A percentile compares a stretch with the other conserved stretches of the same genome.
Evolutionary conservation across 192 early-diverging fungal species (phyloP).

Genomic region (Coemansia sp.): DNA sequence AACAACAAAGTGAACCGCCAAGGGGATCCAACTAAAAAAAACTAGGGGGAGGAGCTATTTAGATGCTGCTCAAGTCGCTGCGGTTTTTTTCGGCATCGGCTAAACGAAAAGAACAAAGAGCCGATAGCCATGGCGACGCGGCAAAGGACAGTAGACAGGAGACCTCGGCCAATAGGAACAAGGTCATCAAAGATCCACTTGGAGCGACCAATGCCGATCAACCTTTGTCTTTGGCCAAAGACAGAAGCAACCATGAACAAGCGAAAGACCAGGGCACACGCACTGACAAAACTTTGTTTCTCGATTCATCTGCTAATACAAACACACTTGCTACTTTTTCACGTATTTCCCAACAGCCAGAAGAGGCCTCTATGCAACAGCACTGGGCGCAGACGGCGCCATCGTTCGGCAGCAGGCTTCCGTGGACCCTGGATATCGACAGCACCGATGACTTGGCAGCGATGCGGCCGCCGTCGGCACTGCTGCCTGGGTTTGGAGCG

Average conservation of each 20-base stretch:
- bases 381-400: not conserved
- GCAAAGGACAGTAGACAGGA: not conserved
- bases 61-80: slow-evolving; percentile 7
- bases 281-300: not conserved
- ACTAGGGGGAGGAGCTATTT: not conserved
- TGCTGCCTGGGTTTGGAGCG: not conserved
- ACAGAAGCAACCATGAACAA: not conserved
- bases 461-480: slow-evolving; percentile 33
- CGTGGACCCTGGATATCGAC: slow-evolving; percentile 4
- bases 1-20: not conserved
- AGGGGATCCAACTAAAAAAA: not conserved
- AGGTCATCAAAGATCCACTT: not conserved
- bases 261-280: not conserved
- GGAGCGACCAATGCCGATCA: not conserved
- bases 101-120: not conserved
- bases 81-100: not conserved
- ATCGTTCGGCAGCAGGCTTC: slow-evolving; percentile 4
- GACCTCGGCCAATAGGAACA: not conserved
- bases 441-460: slow-evolving; percentile 20
- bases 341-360: not conserved
- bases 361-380: not conserved
- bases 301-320: not conserved
- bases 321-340: not conserved
- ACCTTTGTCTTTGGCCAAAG: not conserved
- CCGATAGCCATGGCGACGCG: not conserved